Conservation (phyloP, 1,139 yeast genomes). For the Geotrichum fermentans region DNA sequence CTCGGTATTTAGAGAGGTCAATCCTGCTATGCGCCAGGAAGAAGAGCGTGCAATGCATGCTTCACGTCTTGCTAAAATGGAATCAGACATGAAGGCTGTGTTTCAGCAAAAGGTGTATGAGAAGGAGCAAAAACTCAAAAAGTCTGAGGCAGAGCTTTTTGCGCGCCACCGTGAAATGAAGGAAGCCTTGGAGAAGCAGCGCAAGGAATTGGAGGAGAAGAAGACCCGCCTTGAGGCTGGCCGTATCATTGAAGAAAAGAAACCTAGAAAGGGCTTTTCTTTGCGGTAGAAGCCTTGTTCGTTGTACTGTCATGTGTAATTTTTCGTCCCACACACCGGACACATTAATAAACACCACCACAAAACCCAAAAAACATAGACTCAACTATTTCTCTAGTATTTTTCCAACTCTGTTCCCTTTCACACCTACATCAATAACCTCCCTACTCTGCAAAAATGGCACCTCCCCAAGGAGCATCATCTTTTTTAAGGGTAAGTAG, state of each 20-base stretch:
- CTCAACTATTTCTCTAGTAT: no score
- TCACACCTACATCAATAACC: neutral
- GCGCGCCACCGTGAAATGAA: constrained; percentile 96
- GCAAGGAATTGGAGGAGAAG: constrained; percentile 84
- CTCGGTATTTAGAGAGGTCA: constrained; percentile 86
- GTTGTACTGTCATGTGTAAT: neutral
- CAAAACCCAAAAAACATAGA: neutral
- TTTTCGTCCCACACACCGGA: neutral
- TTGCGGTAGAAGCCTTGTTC: constrained; percentile 38
- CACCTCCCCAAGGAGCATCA: neutral
- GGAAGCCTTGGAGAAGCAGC: constrained; percentile 84
- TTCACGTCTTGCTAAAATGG: constrained; percentile 90
- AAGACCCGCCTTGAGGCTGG: constrained; percentile 77
- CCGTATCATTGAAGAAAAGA: constrained; percentile 52
- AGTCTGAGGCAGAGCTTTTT: constrained; percentile 94
- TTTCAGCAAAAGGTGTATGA: constrained; percentile 95
- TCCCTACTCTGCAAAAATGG: constrained; percentile 1
- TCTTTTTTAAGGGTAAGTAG: neutral
- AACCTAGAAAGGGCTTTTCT: constrained; percentile 52
- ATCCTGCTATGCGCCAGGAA: constrained; percentile 87
- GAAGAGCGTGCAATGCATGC: constrained; percentile 92
- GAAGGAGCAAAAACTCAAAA: constrained; percentile 94
- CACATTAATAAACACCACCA: constrained; percentile 1
- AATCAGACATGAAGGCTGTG: constrained; percentile 92
- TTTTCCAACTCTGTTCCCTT: no score